phyloP scores from a whole-genome alignment of 352 stramenopile genomes.

The Poterioochromonas sp. region DNA sequence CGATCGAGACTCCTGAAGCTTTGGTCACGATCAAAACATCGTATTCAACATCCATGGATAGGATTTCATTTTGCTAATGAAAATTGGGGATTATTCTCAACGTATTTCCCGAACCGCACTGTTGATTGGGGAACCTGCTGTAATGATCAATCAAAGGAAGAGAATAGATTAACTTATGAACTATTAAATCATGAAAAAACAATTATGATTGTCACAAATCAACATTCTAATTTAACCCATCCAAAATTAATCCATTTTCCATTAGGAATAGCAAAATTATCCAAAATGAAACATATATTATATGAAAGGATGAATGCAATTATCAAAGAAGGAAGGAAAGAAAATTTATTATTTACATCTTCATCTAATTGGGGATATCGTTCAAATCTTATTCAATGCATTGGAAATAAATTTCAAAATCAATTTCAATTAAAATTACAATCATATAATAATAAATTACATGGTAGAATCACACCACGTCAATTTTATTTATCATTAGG shows the following conservation, averaged over 20 bases:
- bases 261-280: neutral
- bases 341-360: neutral
- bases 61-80: neutral
- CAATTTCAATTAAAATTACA: neutral
- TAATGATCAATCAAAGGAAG: neutral
- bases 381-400: slow-evolving; percentile 8
- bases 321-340: neutral
- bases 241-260: slow-evolving; percentile 11
- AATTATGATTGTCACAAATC: slow-evolving; percentile 13
- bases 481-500: slow-evolving; percentile 8
- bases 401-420: slow-evolving; percentile 8
- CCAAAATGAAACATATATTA: neutral
- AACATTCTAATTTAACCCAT: slow-evolving; percentile 26
- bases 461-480: neutral
- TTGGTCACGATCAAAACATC: neutral
- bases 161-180: neutral
- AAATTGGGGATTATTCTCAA: slow-evolving; percentile 27
- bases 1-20: neutral
- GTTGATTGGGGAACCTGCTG: slow-evolving; percentile 17
- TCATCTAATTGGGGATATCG: slow-evolving; percentile 17
- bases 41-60: neutral
- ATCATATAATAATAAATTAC: neutral
- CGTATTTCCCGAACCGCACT: slow-evolving; percentile 22
- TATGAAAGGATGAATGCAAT: neutral
- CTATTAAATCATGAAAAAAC: slow-evolving; percentile 20